phyloP scores from a whole-genome alignment of 2,329 filamentous ascomycete species.

The Zopfia rhizophila region DNA sequence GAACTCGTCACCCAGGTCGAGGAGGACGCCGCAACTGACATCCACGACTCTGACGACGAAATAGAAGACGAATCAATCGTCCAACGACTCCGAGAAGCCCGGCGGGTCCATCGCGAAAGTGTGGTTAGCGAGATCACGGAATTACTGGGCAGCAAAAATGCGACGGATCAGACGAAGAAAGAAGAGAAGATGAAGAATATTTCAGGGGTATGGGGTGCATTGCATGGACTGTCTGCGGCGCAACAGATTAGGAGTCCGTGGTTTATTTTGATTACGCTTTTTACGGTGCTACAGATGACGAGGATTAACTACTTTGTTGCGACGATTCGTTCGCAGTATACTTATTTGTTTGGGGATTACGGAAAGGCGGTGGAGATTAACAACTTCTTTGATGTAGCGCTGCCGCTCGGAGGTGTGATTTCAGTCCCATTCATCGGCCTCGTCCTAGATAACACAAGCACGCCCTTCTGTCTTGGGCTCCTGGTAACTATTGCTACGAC shows the following conservation, averaged over 20 bases:
- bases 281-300: slow-evolving; percentile 75
- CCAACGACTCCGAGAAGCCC: slow-evolving; percentile 62
- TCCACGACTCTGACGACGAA: slow-evolving; percentile 66
- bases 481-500: slow-evolving; percentile 77
- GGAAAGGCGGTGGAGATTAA: slow-evolving; percentile 75
- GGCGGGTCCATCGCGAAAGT: slow-evolving; percentile 68
- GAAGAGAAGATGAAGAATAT: slow-evolving; percentile 76
- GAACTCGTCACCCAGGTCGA: slow-evolving; percentile 82
- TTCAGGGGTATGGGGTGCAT: slow-evolving; percentile 85
- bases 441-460: slow-evolving; percentile 80
- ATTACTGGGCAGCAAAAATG: slow-evolving; percentile 74
- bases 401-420: slow-evolving; percentile 85
- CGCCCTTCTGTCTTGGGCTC: slow-evolving; percentile 73
- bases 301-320: slow-evolving; percentile 94
- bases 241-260: slow-evolving; percentile 82
- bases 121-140: slow-evolving; percentile 77
- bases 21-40: slow-evolving; percentile 53
- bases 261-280: slow-evolving; percentile 85
- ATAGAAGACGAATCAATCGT: slow-evolving; percentile 61
- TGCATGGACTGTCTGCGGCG: slow-evolving; percentile 76
- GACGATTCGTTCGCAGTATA: slow-evolving; percentile 85
- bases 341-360: slow-evolving; percentile 73
- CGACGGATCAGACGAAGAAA: slow-evolving; percentile 68
- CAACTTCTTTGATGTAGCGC: slow-evolving; percentile 84
- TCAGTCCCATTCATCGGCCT: slow-evolving; percentile 87